Conservation (phyloP, 2,329 filamentous ascomycete species). For the Phaeosphaeriaceae sp. region DNA sequence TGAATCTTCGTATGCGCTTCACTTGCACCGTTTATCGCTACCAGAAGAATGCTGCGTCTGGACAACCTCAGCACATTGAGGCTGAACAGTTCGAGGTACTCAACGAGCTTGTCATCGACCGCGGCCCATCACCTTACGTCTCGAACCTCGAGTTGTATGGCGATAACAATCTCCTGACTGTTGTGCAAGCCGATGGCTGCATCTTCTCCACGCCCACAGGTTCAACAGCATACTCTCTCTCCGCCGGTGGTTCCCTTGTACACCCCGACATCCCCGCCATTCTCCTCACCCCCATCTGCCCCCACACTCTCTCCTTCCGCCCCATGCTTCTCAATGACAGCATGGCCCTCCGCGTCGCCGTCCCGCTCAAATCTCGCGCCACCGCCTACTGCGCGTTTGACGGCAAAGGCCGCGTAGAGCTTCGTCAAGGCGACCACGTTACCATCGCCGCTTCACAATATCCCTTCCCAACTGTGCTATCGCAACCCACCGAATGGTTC, state of each 20-base stretch:
- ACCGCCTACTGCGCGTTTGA: constrained; percentile 98
- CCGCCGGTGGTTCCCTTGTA: constrained; percentile 91
- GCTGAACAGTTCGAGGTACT: constrained; percentile 97
- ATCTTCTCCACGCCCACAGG: constrained; percentile 97
- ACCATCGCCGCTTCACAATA: constrained; percentile 96
- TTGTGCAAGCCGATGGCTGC: constrained; percentile 95
- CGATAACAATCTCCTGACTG: constrained; percentile 91
- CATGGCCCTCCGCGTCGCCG: constrained; percentile 85
- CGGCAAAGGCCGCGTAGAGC: constrained; percentile 92
- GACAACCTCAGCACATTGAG: constrained; percentile 73
- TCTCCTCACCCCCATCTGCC: constrained; percentile 94
- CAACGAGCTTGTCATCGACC: constrained; percentile 98
- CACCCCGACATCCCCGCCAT: constrained; percentile 98
- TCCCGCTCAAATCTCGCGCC: constrained; percentile 83
- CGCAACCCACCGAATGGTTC: constrained; percentile 92
- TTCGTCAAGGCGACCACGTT: constrained; percentile 91
- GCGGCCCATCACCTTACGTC: constrained; percentile 94
- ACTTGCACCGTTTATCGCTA: constrained; percentile 95
- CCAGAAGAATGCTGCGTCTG: constrained; percentile 48
- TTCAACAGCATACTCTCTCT: constrained; percentile 90
- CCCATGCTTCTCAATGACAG: constrained; percentile 98
- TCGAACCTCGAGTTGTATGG: constrained; percentile 96
- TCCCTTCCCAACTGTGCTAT: constrained; percentile 94
- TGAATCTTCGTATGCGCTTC: constrained; percentile 97
- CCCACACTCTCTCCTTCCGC: constrained; percentile 93